Evolutionary conservation across 352 stramenopile genomes (phyloP).

Genomic region (Phytophthora aleatoria): DNA sequence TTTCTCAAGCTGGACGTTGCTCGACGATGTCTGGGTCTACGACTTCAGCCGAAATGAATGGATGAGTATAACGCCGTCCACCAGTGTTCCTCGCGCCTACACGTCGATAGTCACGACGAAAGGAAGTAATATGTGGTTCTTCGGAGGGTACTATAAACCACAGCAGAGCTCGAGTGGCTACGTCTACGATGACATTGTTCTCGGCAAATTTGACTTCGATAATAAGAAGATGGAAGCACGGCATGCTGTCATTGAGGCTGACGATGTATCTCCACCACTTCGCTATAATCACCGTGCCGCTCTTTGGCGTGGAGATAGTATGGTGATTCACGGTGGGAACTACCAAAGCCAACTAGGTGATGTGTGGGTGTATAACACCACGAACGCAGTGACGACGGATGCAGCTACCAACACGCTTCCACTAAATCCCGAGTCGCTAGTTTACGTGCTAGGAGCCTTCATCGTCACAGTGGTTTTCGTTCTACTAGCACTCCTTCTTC

Average conservation of each 20-base stretch:
- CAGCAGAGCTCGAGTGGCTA: constrained; percentile 61
- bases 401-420: constrained; percentile 33
- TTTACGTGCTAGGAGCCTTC: constrained; percentile 76
- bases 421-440: constrained; percentile 64
- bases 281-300: constrained; percentile 71
- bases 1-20: constrained; percentile 51
- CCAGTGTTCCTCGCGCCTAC: constrained; percentile 53
- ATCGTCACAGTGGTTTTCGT: constrained; percentile 67
- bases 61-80: constrained; percentile 29
- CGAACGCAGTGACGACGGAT: constrained; percentile 33
- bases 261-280: constrained; percentile 39
- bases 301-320: constrained; percentile 50
- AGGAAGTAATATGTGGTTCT: constrained; percentile 68
- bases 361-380: constrained; percentile 77
- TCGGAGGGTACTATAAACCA: constrained; percentile 70
- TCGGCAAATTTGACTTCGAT: constrained; percentile 39
- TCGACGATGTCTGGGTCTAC: constrained; percentile 67
- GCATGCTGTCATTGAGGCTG: constrained; percentile 16
- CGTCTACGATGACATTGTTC: constrained; percentile 72
- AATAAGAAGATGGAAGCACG: constrained; percentile 18
- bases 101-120: constrained; percentile 61
- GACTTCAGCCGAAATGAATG: constrained; percentile 51
- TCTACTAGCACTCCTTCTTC: constrained; percentile 62
- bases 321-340: constrained; percentile 75
- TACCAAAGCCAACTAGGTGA: constrained; percentile 72